A percentile compares a stretch with the other conserved stretches of the same genome.
Evolutionary conservation across 2,329 filamentous ascomycete species (phyloP).

Genomic region (Paecilomyces formosus): DNA sequence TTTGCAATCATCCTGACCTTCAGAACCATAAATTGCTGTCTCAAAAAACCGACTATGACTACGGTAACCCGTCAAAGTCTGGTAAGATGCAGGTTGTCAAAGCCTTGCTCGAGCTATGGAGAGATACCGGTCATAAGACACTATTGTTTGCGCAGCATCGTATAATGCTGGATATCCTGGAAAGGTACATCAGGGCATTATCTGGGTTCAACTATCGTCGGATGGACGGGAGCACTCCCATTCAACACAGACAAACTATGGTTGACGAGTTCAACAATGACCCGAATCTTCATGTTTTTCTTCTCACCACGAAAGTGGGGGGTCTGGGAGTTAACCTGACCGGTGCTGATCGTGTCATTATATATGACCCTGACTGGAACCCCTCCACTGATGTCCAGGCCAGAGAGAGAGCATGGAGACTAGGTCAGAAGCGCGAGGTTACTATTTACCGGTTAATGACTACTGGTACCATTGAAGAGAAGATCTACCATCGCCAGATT

Average conservation of each 20-base stretch:
- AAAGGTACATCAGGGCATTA: slow-evolving; percentile 65
- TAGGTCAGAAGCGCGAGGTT: slow-evolving; percentile 91
- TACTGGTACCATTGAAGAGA: slow-evolving; percentile 95
- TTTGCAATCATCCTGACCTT: slow-evolving; percentile 95
- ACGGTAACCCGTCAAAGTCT: slow-evolving; percentile 70
- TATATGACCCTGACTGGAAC: slow-evolving; percentile 98
- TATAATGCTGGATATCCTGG: slow-evolving; percentile 91
- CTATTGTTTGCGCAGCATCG: slow-evolving; percentile 87
- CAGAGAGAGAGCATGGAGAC: slow-evolving; percentile 86
- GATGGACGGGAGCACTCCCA: slow-evolving; percentile 89
- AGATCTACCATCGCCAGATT: slow-evolving; percentile 97
- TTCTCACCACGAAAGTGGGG: slow-evolving; percentile 92
- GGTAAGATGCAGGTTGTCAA: slow-evolving; percentile 96
- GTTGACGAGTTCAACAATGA: slow-evolving; percentile 90
- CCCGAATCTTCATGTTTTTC: slow-evolving; percentile 72
- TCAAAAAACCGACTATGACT: slow-evolving; percentile 60
- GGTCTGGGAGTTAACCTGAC: slow-evolving; percentile 91
- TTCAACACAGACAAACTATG: slow-evolving; percentile 79
- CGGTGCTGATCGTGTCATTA: slow-evolving; percentile 90
- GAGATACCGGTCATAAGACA: slow-evolving; percentile 85
- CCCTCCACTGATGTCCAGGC: slow-evolving; percentile 94
- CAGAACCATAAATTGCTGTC: slow-evolving; percentile 57
- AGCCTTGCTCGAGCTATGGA: slow-evolving; percentile 80
- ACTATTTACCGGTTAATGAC: slow-evolving; percentile 98
- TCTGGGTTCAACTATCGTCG: slow-evolving; percentile 69